Base-by-base conservation (phyloP, 2,329 filamentous ascomycete species). In the Colletotrichum aenigma region DNA sequence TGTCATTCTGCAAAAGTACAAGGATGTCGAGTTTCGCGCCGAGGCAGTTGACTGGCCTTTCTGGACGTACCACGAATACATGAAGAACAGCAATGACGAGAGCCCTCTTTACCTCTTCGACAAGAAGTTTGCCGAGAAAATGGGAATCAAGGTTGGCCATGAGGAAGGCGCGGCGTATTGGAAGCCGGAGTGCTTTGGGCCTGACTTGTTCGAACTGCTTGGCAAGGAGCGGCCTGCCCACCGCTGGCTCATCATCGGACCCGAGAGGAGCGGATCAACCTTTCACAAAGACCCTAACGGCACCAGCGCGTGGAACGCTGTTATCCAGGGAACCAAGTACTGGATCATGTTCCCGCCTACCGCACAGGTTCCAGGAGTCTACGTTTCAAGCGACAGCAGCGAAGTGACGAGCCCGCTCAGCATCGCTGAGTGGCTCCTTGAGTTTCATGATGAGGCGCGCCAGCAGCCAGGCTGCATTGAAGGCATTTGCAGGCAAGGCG, bases 311-410 rank as follows among this genome's bases (percentile, higher is more conserved):
- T 98, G 96, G 97, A 98, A 98, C 82, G 96, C 96, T 1, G 95
- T 98, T 16, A 88, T 98, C 32, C 92, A 94, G 75, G 97, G 96
- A 7, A 92, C 93, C 38, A 98, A 98, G 82, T 98, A 98, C 88
- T 98, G 97, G 96, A 96, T 98, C 83, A 97, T 98, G 95, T 98
- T 98, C 81, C 96, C 95, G 0, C 94, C 94, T 0, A 92, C 92
- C 0, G 91, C 92, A 1, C 89, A 93, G 5, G 96, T 97, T 8
- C 96, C 96, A 0, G 96, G 96, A 5, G 96, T 98, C 48, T 98
- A 94, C 80, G 95, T 98, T 56, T 97, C 95, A 6, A 89, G 93
- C 52, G 97, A 98, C 82, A 94, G 95, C 82, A 96, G 95, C 81
- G 96, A 98, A 85, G 96, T 98, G 66, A 98, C 96, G 0, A 96